phyloP scores from a whole-genome alignment of 352 stramenopile species.

The Discostella stelligera region DNA sequence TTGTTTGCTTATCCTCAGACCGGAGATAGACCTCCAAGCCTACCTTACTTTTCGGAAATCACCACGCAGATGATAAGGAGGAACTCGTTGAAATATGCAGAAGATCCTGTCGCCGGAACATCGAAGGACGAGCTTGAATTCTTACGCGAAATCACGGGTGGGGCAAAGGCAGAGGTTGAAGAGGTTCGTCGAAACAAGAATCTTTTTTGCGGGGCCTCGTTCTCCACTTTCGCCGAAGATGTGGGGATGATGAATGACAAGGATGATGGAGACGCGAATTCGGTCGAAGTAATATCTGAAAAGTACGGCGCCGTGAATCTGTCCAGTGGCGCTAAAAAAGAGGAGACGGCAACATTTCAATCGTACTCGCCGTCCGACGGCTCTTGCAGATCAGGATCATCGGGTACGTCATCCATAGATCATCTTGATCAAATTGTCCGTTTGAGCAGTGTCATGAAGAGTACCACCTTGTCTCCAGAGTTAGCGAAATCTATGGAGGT shows the following conservation, averaged over 20 bases:
- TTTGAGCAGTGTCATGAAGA: slow-evolving; percentile 1
- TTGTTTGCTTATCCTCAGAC: neutral
- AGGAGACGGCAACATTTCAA: neutral
- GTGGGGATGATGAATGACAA: neutral
- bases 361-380: neutral
- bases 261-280: neutral
- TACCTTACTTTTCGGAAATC: slow-evolving; percentile 15
- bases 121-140: slow-evolving; percentile 34
- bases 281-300: neutral
- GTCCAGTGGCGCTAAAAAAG: neutral
- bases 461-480: neutral
- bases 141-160: slow-evolving; percentile 37
- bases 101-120: slow-evolving; percentile 14
- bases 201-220: slow-evolving; percentile 1
- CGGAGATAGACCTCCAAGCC: neutral
- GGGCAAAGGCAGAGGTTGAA: neutral
- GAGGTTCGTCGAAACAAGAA: neutral
- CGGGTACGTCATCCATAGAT: neutral
- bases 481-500: neutral
- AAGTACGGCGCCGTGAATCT: neutral
- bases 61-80: neutral
- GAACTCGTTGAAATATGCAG: slow-evolving; percentile 1
- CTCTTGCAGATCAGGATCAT: neutral
- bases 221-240: neutral
- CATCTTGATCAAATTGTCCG: neutral